Evolutionary conservation across 2,329 filamentous ascomycete genomes (phyloP), one percentile per base, ranked within the genome.

Genomic region (Sphaceloma murrayae): DNA sequence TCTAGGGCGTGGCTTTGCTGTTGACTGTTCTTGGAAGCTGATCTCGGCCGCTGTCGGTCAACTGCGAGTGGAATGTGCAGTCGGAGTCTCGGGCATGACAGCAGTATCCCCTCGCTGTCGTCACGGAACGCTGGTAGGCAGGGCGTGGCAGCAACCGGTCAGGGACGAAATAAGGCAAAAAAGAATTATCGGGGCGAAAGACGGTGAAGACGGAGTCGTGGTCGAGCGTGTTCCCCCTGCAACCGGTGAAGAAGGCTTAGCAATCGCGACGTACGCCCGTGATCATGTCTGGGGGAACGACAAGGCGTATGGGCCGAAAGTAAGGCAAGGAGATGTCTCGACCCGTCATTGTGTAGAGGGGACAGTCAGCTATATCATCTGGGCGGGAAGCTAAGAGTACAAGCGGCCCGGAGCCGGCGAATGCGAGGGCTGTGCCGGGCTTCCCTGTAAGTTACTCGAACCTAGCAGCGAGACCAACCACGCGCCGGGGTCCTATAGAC

Each of bases 141-240:
- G 6, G 6, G 24, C 24, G 24, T 6, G 6, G 11, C 11, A 27
- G 24, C 24, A 27, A 27, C 24, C 24, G 24, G 24, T 27, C 7
- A 27, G 24, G 7, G 7, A 27, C 11, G 11, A 27, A 27, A 7
- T 27, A 27, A 27, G 24, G 24, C 24, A 27, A 27, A 40, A 30
- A 30, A 40, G 26, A 13, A 26, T 22, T 24, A 38, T 21, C 13
- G 17, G 24, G 8, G 13, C 7, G 24, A 30, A 18, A 26, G n/a
- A 29, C 36, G 36, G 36, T 40, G 36, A 40, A 39, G 36, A 17
- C 30, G 22, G 36, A 17, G 19, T 40, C 24, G 24, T 29, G 14
- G 36, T 27, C 36, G 30, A 29, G 24, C 5, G 13, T 30, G 21
- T 19, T 11, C n/a, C 6, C n/a, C n/a, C n/a, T n/a, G 21, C 36